Evolutionary conservation across 805 yeast genomes (phyloP).

Genomic region (Pichia phayaonensis): DNA sequence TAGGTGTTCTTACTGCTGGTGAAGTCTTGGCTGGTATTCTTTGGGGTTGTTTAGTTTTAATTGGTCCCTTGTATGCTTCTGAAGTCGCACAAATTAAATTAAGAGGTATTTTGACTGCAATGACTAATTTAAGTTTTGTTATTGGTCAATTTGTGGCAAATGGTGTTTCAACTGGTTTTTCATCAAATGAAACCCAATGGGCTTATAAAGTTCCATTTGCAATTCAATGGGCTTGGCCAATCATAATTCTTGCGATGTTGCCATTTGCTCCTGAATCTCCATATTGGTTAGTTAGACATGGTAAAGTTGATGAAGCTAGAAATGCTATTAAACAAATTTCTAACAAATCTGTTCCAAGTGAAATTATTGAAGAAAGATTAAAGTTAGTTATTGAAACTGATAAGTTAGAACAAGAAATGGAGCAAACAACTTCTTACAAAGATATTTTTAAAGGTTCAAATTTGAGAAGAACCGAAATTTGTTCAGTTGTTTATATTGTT

Average conservation of each 20-base stretch:
- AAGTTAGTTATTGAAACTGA: conserved; percentile 9
- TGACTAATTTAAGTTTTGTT: conserved; percentile 45
- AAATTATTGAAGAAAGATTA: conserved; percentile 7
- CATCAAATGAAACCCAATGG: conserved; percentile 8
- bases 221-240: conserved; percentile 55
- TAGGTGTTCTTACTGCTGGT: conserved; percentile 34
- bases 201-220: conserved; percentile 43
- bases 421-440: conserved; percentile 11
- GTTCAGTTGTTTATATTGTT: conserved; percentile 33
- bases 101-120: conserved; percentile 42
- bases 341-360: not conserved
- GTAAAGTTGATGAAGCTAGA: conserved; percentile 36
- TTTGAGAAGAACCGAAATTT: conserved; percentile 44
- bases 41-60: conserved; percentile 48
- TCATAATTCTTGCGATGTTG: conserved; percentile 30
- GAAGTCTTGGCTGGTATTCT: conserved; percentile 39
- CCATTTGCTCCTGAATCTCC: conserved; percentile 52
- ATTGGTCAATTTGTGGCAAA: conserved; percentile 50
- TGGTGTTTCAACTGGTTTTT: conserved; percentile 36
- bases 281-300: conserved; percentile 43
- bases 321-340: conserved; percentile 30
- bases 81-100: conserved; percentile 48
- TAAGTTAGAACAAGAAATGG: conserved; percentile 11
- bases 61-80: conserved; percentile 49
- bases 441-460: conserved; percentile 44